Evolutionary conservation across 2,329 filamentous ascomycete genomes (phyloP), one percentile per base, ranked within the genome.

Genomic region (Calonectria crousiana): DNA sequence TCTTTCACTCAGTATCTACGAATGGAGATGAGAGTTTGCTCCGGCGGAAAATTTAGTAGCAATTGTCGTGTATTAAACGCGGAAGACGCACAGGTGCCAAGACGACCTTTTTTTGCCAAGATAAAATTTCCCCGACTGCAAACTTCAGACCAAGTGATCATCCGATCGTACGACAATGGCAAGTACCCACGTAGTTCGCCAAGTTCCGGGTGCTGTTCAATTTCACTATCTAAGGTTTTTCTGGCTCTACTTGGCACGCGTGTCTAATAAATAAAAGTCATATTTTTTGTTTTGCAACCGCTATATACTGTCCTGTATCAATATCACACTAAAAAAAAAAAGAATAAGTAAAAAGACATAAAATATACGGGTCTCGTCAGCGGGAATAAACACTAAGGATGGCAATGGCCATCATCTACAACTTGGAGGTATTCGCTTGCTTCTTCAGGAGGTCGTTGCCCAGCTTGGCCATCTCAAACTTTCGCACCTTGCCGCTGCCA

Each of bases 401-500:
- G 38, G 18, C 18, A 58, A 58, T 23, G 4, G 32, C 30, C 13
- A 60, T 49, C 16, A 20, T 56, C 67, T 84, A 91, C 76, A 90
- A 80, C 83, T 87, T 89, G 62, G 87, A 85, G 28, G 84, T 83
- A n/a, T 85, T 84, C 72, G 84, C 84, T 73, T 85, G 85, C 79
- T 87, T 89, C 75, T 87, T 84, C 80, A 93, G 79, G 28, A 92
- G 82, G 76, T 91, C 87, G 72, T 90, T 88, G 0, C 89, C 90
- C 47, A 90, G 77, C 81, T 88, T 85, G 6, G 89, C 89, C 88
- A 92, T 90, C 85, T 92, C 90, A 78, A 90, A 92, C 85, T 94
- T 94, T 79, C 91, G 89, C 70, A 94, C 90, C 84, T 94, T 94
- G 4, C 93, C 93, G 80, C 92, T 94, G 0, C 92, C 92, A n/a